Conservation (phyloP, 352 stramenopile genomes). For the Globisporangium cystogenes region DNA sequence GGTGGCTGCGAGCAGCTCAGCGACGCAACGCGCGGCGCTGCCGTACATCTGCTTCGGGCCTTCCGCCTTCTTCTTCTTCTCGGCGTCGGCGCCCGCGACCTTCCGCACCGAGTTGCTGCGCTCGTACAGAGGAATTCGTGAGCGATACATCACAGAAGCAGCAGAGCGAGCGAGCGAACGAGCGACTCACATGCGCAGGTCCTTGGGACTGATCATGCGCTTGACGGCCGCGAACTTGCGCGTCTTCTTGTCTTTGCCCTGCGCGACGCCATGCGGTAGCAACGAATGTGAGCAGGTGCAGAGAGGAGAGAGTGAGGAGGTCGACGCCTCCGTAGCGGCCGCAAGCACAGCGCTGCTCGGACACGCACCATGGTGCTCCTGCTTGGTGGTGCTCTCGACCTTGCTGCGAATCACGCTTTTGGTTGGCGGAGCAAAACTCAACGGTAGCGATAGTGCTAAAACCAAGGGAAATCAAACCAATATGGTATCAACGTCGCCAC, state of each 20-base stretch:
- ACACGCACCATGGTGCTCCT: conserved; percentile 14
- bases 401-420: neutral
- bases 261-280: neutral
- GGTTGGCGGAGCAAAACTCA: neutral
- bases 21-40: too few species aligned
- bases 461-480: neutral
- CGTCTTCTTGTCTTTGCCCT: conserved; percentile 98
- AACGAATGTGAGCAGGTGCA: too few species aligned
- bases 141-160: neutral
- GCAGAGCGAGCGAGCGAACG: neutral
- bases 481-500: neutral
- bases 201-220: conserved; percentile 98
- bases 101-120: conserved; percentile 76
- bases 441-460: neutral
- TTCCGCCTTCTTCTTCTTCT: conserved; percentile 88
- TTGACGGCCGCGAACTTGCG: conserved; percentile 98
- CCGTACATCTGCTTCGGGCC: conserved; percentile 93
- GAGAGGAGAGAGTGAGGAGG: neutral
- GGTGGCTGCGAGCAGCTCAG: too few species aligned
- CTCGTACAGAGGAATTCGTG: too few species aligned
- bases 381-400: neutral
- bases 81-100: conserved; percentile 62
- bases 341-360: neutral
- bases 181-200: conserved; percentile 91
- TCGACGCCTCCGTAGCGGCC: neutral